Conservation (phyloP, 2,329 filamentous ascomycete genomes). For the Talaromyces islandicus region DNA sequence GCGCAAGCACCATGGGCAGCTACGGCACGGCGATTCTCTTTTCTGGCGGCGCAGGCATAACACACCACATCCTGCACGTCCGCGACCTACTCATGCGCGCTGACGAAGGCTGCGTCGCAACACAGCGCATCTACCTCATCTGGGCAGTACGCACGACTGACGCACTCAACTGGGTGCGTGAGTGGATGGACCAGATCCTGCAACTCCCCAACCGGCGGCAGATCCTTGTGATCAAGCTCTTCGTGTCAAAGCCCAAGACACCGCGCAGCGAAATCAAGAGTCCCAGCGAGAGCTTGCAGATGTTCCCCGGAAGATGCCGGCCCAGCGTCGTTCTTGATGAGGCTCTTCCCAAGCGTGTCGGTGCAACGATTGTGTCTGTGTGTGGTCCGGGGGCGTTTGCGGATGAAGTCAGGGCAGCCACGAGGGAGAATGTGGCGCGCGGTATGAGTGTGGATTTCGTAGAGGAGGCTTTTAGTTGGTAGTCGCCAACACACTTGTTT, state of each 20-base stretch:
- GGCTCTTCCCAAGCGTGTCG: conserved; percentile 50
- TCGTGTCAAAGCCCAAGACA: conserved; percentile 55
- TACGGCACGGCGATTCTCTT: conserved; percentile 63
- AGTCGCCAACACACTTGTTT: not conserved
- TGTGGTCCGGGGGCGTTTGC: conserved; percentile 60
- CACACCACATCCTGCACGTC: conserved; percentile 58
- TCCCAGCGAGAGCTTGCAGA: conserved; percentile 54
- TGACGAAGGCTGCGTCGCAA: conserved; percentile 48
- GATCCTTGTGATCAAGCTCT: conserved; percentile 55
- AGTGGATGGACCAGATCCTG: conserved; percentile 62
- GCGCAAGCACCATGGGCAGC: conserved; percentile 50
- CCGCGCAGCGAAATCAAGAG: conserved; percentile 47
- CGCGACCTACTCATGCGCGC: conserved; percentile 52
- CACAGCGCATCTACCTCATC: conserved; percentile 55
- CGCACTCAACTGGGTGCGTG: conserved; percentile 56
- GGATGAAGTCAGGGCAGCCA: conserved; percentile 54
- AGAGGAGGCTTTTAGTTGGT: conserved; percentile 63
- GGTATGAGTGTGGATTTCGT: conserved; percentile 55
- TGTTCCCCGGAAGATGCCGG: conserved; percentile 56
- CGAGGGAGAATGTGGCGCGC: conserved; percentile 45
- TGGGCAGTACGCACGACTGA: conserved; percentile 59
- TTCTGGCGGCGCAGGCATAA: conserved; percentile 61
- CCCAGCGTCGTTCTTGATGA: conserved; percentile 52
- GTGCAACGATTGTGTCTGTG: conserved; percentile 56
- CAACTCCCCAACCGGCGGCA: conserved; percentile 54